Base-by-base conservation (phyloP, 805 yeast genomes). In the Isabelozyma gotoi region DNA sequence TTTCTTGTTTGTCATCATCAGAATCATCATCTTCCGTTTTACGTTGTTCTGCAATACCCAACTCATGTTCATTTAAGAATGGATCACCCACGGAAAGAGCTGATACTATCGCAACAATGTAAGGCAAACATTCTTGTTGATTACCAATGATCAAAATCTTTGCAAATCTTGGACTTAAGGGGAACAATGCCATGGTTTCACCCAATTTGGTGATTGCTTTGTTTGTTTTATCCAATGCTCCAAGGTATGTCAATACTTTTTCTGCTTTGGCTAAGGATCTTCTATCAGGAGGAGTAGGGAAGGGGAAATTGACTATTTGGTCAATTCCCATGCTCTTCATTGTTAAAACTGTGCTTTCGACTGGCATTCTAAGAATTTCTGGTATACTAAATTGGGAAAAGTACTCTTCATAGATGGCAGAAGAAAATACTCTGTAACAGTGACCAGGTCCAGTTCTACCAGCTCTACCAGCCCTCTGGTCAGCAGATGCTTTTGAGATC, bases 401-500 rank as follows among this genome's bases (percentile, higher is more conserved):
- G 50, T 85, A 94, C 48, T 82, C 79, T 59, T 94, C 97, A 62
- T 74, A 94, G 6, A 95, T 86, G 2, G 99, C 99, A 12, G 98
- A 91, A 0, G 98, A 92, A 56, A 76, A 94, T 11, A 94, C 64
- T 47, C 99, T 73, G 62, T 94, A 94, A 62, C 97, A 88, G 58
- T 94, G 98, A 45, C 99, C 99, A 0, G 99, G 97, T 0, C 98
- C 99, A 0, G 97, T 91, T 76, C 98, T 84, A 60, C 97, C 98
- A 40, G 98, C 98, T 73, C 98, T 83, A 59, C 98, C 98, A 15
- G 95, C 70, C 69, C 99, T 78, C 71, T 94, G 99, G 52, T 82
- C 94, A 0, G 98, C 92, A 46, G 96, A 85, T 1, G 99, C 99
- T 56, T 94, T 90, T 38, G 96, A 85, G 3, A 91, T 74, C 97